Conservation (phyloP, 2,329 filamentous ascomycete species). For the Microdochium trichocladiopsis region DNA sequence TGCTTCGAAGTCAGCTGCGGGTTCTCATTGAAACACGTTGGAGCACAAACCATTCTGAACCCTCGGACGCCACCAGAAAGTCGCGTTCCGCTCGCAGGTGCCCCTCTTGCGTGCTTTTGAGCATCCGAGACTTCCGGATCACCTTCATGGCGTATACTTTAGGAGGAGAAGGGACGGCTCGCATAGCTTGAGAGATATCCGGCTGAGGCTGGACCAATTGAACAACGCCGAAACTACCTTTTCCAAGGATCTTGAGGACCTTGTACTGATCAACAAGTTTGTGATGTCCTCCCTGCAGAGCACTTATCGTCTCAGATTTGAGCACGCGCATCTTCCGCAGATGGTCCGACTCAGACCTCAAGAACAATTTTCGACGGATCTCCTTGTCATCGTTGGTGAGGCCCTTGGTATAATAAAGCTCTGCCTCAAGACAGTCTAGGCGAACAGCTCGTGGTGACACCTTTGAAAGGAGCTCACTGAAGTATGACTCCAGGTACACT, state of each 20-base stretch:
- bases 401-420: slow-evolving; percentile 48
- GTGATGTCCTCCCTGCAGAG: slow-evolving; percentile 31
- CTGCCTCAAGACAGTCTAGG: slow-evolving; percentile 52
- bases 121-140: slow-evolving; percentile 89
- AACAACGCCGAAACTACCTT: slow-evolving; percentile 92
- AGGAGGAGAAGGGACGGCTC: slow-evolving; percentile 20
- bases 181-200: slow-evolving; percentile 16
- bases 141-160: slow-evolving; percentile 94
- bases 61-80: slow-evolving; percentile 81
- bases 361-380: slow-evolving; percentile 51
- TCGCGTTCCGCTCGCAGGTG: slow-evolving; percentile 88
- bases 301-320: slow-evolving; percentile 50
- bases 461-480: slow-evolving; percentile 58
- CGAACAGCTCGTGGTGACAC: slow-evolving; percentile 54
- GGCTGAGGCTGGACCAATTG: slow-evolving; percentile 68
- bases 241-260: slow-evolving; percentile 74
- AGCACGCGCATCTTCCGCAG: slow-evolving; percentile 66
- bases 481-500: slow-evolving; percentile 79
- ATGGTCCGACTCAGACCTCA: slow-evolving; percentile 62
- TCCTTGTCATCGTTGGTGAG: slow-evolving; percentile 49
- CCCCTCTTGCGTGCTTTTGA: slow-evolving; percentile 84
- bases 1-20: no score
- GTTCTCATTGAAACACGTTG: neutral
- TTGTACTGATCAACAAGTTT: slow-evolving; percentile 64
- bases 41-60: slow-evolving; percentile 62